Evolutionary conservation across 192 early-diverging fungal species (phyloP).

Genomic region (Umbelopsis sp.): DNA sequence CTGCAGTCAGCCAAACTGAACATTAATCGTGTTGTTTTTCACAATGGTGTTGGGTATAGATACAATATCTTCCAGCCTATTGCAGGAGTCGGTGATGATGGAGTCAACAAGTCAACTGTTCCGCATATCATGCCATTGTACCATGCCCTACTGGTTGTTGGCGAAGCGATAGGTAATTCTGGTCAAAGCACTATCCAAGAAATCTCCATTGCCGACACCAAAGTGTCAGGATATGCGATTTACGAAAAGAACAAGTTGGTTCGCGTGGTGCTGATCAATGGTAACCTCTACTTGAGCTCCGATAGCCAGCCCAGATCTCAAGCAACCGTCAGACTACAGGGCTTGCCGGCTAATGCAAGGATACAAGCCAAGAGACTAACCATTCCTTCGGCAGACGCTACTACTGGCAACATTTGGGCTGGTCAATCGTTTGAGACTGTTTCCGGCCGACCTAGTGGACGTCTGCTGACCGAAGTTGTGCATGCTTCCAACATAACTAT

Average conservation of each 20-base stretch:
- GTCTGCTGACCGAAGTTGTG: background rate
- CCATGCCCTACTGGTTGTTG: background rate
- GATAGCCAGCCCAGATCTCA: background rate
- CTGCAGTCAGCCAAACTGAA: background rate
- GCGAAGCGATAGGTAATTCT: background rate
- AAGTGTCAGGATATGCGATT: background rate
- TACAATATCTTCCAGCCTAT: conserved; percentile 1
- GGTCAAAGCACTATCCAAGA: background rate
- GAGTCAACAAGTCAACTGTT: background rate
- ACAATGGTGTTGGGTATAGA: background rate
- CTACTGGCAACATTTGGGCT: background rate
- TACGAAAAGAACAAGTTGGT: background rate
- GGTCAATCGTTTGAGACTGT: background rate
- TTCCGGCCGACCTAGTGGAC: background rate
- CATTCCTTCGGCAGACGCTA: background rate
- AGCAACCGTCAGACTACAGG: background rate
- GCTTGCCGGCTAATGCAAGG: background rate
- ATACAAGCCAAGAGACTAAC: background rate
- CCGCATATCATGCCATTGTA: conserved; percentile 2
- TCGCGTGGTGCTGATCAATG: background rate
- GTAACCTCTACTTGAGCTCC: background rate
- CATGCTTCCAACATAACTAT: background rate
- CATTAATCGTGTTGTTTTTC: background rate
- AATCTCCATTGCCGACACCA: background rate
- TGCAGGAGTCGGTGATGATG: background rate